Conservation (phyloP, 2,329 filamentous ascomycete genomes). For the Aspergillus calidoustus region DNA sequence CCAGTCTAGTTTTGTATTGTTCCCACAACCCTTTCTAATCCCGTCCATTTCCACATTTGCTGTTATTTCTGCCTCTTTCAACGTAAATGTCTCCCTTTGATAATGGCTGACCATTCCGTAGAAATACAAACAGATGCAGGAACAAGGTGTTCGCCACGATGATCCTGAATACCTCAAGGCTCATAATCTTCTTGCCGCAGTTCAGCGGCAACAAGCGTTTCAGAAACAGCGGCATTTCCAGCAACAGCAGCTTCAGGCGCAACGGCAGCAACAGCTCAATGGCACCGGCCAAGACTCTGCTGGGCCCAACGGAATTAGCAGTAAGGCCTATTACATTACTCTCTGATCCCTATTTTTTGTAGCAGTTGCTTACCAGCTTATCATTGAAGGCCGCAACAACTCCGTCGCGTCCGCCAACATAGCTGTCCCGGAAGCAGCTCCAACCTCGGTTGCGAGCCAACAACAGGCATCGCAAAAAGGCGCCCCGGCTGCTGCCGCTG, state of each 20-base stretch:
- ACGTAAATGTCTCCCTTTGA: background rate
- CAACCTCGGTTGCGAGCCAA: slow-evolving; percentile 28
- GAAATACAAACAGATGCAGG: slow-evolving; percentile 91
- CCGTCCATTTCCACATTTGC: background rate
- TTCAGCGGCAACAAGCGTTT: slow-evolving; percentile 67
- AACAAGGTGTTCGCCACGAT: slow-evolving; percentile 75
- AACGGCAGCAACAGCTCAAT: slow-evolving; percentile 54
- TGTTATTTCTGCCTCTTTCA: background rate
- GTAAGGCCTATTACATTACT: slow-evolving; percentile 30
- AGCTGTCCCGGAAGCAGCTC: slow-evolving; percentile 27
- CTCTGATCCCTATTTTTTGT: background rate
- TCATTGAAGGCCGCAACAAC: slow-evolving; percentile 38
- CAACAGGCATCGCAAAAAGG: slow-evolving; percentile 34
- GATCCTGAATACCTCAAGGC: slow-evolving; percentile 89
- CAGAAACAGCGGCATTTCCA: slow-evolving; percentile 56
- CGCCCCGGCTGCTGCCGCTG: slow-evolving; percentile 33
- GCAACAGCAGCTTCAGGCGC: slow-evolving; percentile 44
- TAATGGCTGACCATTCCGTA: slow-evolving; percentile 52
- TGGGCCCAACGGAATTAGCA: slow-evolving; percentile 48
- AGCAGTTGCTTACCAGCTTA: slow-evolving; percentile 2
- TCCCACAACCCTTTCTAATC: background rate
- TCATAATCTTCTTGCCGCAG: slow-evolving; percentile 72
- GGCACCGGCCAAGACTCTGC: slow-evolving; percentile 35
- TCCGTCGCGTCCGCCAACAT: slow-evolving; percentile 40
- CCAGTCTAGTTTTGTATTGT: background rate